Evolutionary conservation across 31 red algal species (phyloP), one percentile per base, ranked within the genome.

Genomic region (Odonthalia washingtoniensis): DNA sequence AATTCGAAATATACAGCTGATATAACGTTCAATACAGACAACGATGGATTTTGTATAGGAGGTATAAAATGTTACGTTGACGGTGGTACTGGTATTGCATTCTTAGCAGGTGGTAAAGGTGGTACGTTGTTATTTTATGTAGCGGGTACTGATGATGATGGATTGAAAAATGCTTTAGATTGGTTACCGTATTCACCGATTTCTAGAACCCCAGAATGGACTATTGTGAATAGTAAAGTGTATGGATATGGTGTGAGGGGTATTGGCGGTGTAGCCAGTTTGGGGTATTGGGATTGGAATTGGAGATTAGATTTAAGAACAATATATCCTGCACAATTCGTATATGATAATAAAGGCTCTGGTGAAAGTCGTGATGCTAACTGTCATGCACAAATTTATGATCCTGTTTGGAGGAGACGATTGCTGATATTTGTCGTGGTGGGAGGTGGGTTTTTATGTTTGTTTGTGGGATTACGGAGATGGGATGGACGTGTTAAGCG

Each of bases 151-250:
- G 82, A 72, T 32, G 66, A 60, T 3, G 90, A 80, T 35, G 90
- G 82, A 1, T 36, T 86, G 74, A n/a, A 81, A n/a, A 60, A 46
- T 17, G 90, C 75, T 1, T 40, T 77, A 3, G 72, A 84, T 28
- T 81, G 78, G 33, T 70, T 93, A 41, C 91, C 84, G 14, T 83
- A 81, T 36, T 87, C 84, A 18, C 91, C 91, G 21, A 46, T 68
- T 1, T 93, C 91, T 12, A 78, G 75, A 38, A 72, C 70, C 14
- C 83, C 91, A 16, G 84, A 93, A 42, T 93, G 91, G 91, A 72
- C 75, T 6, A 68, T 93, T 12, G 79, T 93, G 37, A 64, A 46
- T 24, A 79, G 62, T 24, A 80, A 83, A 43, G 43, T 32, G 3
- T 12, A 33, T 63, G 84, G 78, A 60, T 88, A 60, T 67, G 78